phyloP scores from a whole-genome alignment of 345 rosid species.

The Psidium guajava region DNA sequence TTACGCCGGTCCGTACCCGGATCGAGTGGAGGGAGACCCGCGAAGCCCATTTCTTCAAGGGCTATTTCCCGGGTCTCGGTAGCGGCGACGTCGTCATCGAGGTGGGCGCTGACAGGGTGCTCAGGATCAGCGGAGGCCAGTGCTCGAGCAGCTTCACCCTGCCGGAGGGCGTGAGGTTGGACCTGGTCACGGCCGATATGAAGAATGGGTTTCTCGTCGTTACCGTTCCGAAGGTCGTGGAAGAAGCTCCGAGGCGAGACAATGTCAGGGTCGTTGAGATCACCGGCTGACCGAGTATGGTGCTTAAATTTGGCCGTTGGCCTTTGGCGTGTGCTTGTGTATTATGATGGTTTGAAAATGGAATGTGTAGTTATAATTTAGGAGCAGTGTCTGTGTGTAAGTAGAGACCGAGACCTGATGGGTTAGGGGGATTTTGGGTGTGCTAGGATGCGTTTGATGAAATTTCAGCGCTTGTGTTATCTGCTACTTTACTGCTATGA shows the following conservation, averaged over 20 bases:
- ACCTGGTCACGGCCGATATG: conserved; percentile 5
- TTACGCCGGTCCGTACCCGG: conserved; percentile 1
- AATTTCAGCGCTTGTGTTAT: not conserved
- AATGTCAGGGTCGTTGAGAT: conserved; percentile 8
- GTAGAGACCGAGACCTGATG: not conserved
- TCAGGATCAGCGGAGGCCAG: not conserved
- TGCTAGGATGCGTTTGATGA: not conserved
- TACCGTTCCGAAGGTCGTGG: conserved; percentile 4
- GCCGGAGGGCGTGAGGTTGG: conserved; percentile 5
- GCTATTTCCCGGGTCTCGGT: conserved; percentile 4
- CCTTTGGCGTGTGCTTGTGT: not conserved
- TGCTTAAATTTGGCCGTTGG: not conserved
- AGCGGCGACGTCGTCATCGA: conserved; percentile 5
- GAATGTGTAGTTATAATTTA: not conserved
- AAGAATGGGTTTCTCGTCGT: conserved; percentile 2
- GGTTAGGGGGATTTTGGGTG: not conserved
- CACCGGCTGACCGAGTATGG: not conserved
- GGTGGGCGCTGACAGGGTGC: conserved; percentile 7
- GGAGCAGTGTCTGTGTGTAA: not conserved
- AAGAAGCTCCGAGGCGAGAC: not conserved
- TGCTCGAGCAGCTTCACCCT: conserved; percentile 3
- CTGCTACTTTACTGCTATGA: not conserved
- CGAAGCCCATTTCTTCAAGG: conserved; percentile 8
- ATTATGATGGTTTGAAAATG: not conserved
- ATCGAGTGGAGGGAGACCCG: conserved; percentile 12